Percentiles rank a stretch among this genome's conserved stretches.
Evolutionary conservation across 202 grass and related monocot genomes (phyloP).

Genomic region (Carex arenaria): DNA sequence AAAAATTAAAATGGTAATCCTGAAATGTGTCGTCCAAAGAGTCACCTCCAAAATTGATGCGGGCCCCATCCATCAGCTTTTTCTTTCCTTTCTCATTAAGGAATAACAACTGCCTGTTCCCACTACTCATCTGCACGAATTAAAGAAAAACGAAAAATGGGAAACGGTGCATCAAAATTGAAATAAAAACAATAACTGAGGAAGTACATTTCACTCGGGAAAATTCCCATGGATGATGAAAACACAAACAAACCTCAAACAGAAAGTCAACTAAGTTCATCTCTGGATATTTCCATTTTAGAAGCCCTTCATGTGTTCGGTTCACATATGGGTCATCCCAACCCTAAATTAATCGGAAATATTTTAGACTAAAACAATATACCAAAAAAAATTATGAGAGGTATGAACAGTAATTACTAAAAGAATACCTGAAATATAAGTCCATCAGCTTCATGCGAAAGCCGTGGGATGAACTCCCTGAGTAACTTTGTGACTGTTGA

Average conservation of each 20-base stretch:
- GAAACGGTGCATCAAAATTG: not conserved
- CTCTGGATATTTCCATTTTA: too few relatives aligned
- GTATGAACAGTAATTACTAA: slow-evolving; percentile 4
- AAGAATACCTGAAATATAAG: slow-evolving; percentile 95
- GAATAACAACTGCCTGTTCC: slow-evolving; percentile 52
- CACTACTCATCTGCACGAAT: slow-evolving; percentile 39
- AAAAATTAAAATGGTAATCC: not conserved
- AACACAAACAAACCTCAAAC: slow-evolving; percentile 22
- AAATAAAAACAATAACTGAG: slow-evolving; percentile 8
- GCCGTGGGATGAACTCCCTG: slow-evolving; percentile 74
- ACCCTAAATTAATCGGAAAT: slow-evolving; percentile 33
- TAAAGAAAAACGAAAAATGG: not conserved
- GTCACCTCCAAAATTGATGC: slow-evolving; percentile 43
- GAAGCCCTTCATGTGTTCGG: slow-evolving; percentile 26
- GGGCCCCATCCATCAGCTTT: slow-evolving; percentile 58
- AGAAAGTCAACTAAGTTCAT: too few relatives aligned
- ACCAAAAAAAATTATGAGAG: not conserved
- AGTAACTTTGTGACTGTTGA: slow-evolving; percentile 61
- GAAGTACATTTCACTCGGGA: not conserved
- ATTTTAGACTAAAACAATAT: not conserved
- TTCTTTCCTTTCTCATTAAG: slow-evolving; percentile 65
- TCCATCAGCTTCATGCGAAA: slow-evolving; percentile 93
- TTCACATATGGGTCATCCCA: slow-evolving; percentile 71
- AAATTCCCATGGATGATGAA: slow-evolving; percentile 4
- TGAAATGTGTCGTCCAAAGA: not conserved